Evolutionary conservation across 441 rosid genomes (phyloP).

Genomic region (Populus tomentosa): DNA sequence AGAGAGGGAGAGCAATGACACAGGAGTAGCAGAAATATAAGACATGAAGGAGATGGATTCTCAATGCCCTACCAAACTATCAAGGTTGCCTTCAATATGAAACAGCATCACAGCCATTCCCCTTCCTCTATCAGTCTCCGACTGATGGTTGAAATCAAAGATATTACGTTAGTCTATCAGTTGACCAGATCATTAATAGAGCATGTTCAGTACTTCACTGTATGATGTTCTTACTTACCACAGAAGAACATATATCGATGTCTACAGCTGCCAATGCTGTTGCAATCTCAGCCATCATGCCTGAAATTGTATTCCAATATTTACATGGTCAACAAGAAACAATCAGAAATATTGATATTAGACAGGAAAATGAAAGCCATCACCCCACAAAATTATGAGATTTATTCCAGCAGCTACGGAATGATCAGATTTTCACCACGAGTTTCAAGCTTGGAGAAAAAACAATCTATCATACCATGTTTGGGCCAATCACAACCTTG

Average conservation of each 20-base stretch:
- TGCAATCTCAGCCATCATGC: slow-evolving; percentile 88
- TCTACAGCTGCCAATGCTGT: slow-evolving; percentile 69
- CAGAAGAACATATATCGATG: slow-evolving; percentile 73
- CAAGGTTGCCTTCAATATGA: slow-evolving; percentile 74
- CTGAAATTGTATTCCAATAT: slow-evolving; percentile 31
- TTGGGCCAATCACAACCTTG: neutral
- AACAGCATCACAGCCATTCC: slow-evolving; percentile 92
- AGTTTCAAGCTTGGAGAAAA: neutral
- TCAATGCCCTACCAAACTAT: slow-evolving; percentile 54
- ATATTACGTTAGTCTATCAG: neutral
- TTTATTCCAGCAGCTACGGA: too few species aligned
- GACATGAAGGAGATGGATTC: neutral
- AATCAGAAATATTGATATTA: neutral
- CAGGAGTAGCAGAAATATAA: neutral
- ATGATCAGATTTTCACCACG: too few species aligned
- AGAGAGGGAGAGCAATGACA: neutral
- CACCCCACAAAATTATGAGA: neutral
- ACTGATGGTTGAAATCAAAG: slow-evolving; percentile 35
- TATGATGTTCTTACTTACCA: slow-evolving; percentile 51
- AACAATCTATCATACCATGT: neutral
- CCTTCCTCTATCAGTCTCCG: slow-evolving; percentile 83
- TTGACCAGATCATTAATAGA: neutral
- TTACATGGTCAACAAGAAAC: slow-evolving; percentile 7
- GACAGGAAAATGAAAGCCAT: neutral
- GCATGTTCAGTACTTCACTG: neutral